Evolutionary conservation across 345 rosid genomes (phyloP), one percentile per base, ranked within the genome.

Genomic region (Adansonia digitata): DNA sequence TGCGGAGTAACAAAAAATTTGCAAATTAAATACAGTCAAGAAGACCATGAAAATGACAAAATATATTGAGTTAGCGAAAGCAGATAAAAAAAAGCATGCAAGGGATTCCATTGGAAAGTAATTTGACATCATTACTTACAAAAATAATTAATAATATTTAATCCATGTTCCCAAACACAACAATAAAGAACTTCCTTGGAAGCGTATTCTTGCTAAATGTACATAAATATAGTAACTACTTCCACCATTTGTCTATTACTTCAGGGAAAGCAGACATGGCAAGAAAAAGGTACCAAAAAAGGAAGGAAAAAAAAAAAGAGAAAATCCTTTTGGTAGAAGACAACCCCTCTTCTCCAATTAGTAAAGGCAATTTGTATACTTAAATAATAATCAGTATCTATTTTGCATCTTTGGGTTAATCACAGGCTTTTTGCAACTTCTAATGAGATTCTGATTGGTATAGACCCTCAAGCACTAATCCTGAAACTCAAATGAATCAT

Each of bases 21-120:
- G 57, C 8, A 27, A 48, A 69, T 48, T 29, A 9, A 69, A 11
- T 24, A 57, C 43, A 68, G 65, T 73, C 69, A 75, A 53, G 67
- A 37, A 42, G 68, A 63, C 20, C 17, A 67, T 55, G 24, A 56
- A 40, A 72, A 13, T 9, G 13, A 43, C n/a, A 9, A 59, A 17
- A 29, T 5, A 42, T 22, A 56, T 7, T 24, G 35, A 55, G 27
- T 53, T 71, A 53, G 64, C 8, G n/a, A 13, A 39, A 37, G 34
- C n/a, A 37, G 26, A 71, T 20, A 4, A 24, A 64, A 24, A 64
- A 34, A 71, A 55, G 7, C 64, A 39, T 13, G 64, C 62, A 34
- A 71, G 57, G 29, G 40, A 17, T 48, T 29, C 72, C 27, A 68
- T 10, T 7, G 42, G 27, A 46, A 69, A 46, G 39, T 9, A 15